Conservation (phyloP, 1,139 yeast species). For the Hyphopichia buzzinii region DNA sequence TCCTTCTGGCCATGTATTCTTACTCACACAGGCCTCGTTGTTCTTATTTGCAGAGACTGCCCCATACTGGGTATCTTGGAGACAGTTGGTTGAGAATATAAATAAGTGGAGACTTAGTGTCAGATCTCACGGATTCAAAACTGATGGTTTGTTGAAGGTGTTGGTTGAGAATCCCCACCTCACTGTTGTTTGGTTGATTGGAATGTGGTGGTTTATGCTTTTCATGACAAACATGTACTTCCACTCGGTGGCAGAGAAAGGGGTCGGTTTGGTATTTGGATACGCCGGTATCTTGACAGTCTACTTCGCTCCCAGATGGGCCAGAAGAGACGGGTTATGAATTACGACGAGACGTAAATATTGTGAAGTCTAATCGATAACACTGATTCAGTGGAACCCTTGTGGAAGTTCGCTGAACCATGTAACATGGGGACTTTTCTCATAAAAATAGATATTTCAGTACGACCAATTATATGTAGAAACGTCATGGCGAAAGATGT, state of each 20-base stretch:
- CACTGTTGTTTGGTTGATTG: slow-evolving; percentile 41
- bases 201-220: slow-evolving; percentile 84
- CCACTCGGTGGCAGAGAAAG: slow-evolving; percentile 75
- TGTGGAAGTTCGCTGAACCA: too few species aligned
- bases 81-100: slow-evolving; percentile 4
- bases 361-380: too few species aligned
- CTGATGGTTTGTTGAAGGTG: slow-evolving; percentile 7
- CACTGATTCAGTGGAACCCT: too few species aligned
- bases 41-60: slow-evolving; percentile 66
- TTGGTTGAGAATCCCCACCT: slow-evolving; percentile 41
- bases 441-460: too few species aligned
- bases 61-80: slow-evolving; percentile 36
- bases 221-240: slow-evolving; percentile 81
- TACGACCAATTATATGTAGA: too few species aligned
- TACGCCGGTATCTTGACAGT: slow-evolving; percentile 43
- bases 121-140: not conserved
- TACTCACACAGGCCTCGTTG: slow-evolving; percentile 70
- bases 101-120: not conserved
- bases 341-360: too few species aligned
- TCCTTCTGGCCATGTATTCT: slow-evolving; percentile 91
- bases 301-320: slow-evolving; percentile 33
- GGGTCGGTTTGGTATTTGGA: slow-evolving; percentile 65
- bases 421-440: too few species aligned
- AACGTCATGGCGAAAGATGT: too few species aligned
- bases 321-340: too few species aligned